A percentile compares a stretch with the other conserved stretches of the same genome.
These are phyloP conservation scores for Betula pendula DNA, from an alignment of 306 rosid genomes.

Conservation along the genomic window DNA sequence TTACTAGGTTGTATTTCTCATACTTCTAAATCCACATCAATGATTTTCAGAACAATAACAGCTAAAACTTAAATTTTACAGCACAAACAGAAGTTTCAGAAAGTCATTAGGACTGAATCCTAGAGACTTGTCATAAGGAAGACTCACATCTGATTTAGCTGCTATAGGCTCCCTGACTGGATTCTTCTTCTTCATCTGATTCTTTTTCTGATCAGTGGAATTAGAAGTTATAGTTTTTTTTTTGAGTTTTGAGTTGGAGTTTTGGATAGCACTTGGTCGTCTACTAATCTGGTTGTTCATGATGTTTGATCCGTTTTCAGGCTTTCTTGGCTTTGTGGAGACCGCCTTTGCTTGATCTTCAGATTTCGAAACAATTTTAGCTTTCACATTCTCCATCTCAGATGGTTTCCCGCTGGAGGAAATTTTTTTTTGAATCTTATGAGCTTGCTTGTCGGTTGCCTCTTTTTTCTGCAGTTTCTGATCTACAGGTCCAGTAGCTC, in stretches of 20 bases:
- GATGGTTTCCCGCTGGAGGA: constrained; percentile 34
- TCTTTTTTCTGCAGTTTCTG: constrained; percentile 46
- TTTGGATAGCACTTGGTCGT: constrained; percentile 34
- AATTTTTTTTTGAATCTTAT: constrained; percentile 32
- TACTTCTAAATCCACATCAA: background rate
- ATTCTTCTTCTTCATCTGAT: constrained; percentile 47
- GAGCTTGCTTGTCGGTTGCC: constrained; percentile 41
- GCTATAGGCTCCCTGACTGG: constrained; percentile 36
- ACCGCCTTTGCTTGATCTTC: constrained; percentile 49
- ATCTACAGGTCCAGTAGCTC: constrained; percentile 34
- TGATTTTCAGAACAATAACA: background rate
- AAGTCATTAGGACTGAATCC: background rate
- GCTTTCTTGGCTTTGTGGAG: constrained; percentile 47
- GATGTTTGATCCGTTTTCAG: constrained; percentile 41
- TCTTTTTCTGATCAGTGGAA: constrained; percentile 43
- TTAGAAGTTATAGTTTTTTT: constrained; percentile 18
- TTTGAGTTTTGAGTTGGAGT: constrained; percentile 33
- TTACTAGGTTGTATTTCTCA: constrained; percentile 3
- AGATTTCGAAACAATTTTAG: constrained; percentile 44
- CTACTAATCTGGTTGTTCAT: constrained; percentile 34
- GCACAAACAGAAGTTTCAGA: background rate
- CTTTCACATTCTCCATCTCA: constrained; percentile 46
- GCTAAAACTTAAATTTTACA: background rate
- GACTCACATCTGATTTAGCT: constrained; percentile 52
- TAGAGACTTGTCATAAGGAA: background rate